Evolutionary conservation across 1,284 basidiomycete genomes (phyloP).

Genomic region (Puccinia triticina): DNA sequence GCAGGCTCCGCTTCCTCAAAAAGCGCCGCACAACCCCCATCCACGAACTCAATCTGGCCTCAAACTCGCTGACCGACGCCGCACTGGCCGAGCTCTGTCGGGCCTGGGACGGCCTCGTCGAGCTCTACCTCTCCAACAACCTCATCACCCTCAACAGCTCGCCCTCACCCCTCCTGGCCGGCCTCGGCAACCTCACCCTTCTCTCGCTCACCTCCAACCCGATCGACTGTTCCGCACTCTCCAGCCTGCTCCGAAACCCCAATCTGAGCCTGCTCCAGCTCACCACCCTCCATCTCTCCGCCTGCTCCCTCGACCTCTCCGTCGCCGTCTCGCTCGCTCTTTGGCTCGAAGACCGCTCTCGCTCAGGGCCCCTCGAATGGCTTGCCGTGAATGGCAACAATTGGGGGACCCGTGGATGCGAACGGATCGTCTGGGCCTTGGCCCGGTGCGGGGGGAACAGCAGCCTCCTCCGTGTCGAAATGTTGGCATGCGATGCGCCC

Average conservation of each 20-base stretch:
- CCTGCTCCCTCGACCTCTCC: conserved; percentile 24
- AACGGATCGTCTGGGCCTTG: conserved; percentile 30
- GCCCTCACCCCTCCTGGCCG: not conserved
- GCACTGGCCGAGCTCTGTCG: not conserved
- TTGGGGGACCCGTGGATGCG: conserved; percentile 27
- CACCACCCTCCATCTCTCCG: conserved; percentile 41
- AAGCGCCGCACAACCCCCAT: not conserved
- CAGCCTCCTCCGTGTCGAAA: conserved; percentile 23
- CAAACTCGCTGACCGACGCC: conserved; percentile 11
- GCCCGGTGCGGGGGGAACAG: conserved; percentile 16
- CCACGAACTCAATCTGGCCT: conserved; percentile 33
- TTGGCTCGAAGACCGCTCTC: conserved; percentile 21
- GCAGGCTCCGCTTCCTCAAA: not conserved
- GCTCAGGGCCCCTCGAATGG: conserved; percentile 21
- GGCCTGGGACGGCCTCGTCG: not conserved
- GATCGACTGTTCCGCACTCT: conserved; percentile 11
- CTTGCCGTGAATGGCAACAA: conserved; percentile 42
- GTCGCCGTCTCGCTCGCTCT: conserved; percentile 30
- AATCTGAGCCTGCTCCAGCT: conserved; percentile 14
- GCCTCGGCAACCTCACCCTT: conserved; percentile 9
- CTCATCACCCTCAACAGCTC: not conserved
- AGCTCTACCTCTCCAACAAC: conserved; percentile 27
- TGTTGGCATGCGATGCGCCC: conserved; percentile 24
- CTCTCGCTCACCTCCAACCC: conserved; percentile 41
- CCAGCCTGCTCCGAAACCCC: not conserved